These are phyloP conservation scores for Metarhizium humberi DNA, from an alignment of 2,329 filamentous ascomycete genomes.

Conservation along the genomic window DNA sequence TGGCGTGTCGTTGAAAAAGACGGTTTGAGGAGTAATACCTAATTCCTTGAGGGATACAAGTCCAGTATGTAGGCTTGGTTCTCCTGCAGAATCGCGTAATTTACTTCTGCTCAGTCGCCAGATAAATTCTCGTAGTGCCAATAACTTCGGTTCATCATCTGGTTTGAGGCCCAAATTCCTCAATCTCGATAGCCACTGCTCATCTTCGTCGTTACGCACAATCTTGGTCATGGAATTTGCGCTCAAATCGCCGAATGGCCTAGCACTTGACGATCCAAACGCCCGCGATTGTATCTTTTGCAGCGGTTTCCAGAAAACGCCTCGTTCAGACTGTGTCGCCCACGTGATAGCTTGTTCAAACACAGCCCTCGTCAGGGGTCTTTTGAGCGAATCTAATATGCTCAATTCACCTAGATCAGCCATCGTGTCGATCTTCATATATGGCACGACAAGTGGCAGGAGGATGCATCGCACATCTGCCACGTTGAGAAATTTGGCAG, in stretches of 20 bases:
- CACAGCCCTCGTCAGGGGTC: constrained; percentile 66
- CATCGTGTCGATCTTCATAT: constrained; percentile 64
- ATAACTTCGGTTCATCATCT: constrained; percentile 84
- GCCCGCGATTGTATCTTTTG: constrained; percentile 55
- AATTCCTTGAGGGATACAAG: constrained; percentile 67
- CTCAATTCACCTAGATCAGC: constrained; percentile 59
- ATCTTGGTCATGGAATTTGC: constrained; percentile 52
- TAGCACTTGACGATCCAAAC: constrained; percentile 50
- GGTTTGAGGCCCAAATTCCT: constrained; percentile 70
- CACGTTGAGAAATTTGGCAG: constrained; percentile 63
- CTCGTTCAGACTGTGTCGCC: constrained; percentile 72
- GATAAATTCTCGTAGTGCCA: constrained; percentile 82
- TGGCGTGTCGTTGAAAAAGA: constrained; percentile 79
- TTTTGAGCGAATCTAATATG: constrained; percentile 74
- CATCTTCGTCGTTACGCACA: constrained; percentile 81
- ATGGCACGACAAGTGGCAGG: constrained; percentile 70
- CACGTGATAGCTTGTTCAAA: constrained; percentile 81
- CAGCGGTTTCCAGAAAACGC: constrained; percentile 78
- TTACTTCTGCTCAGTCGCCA: constrained; percentile 74
- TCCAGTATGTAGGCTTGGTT: constrained; percentile 22
- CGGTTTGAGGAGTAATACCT: constrained; percentile 73
- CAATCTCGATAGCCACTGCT: constrained; percentile 81
- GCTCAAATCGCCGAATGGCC: constrained; percentile 47
- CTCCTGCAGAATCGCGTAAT: constrained; percentile 37
- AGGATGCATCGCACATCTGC: constrained; percentile 81